A percentile compares a stretch with the other conserved stretches of the same genome.
These are phyloP conservation scores for Fusarium citri DNA, from an alignment of 2,329 filamentous ascomycete genomes.

Conservation along the genomic window DNA sequence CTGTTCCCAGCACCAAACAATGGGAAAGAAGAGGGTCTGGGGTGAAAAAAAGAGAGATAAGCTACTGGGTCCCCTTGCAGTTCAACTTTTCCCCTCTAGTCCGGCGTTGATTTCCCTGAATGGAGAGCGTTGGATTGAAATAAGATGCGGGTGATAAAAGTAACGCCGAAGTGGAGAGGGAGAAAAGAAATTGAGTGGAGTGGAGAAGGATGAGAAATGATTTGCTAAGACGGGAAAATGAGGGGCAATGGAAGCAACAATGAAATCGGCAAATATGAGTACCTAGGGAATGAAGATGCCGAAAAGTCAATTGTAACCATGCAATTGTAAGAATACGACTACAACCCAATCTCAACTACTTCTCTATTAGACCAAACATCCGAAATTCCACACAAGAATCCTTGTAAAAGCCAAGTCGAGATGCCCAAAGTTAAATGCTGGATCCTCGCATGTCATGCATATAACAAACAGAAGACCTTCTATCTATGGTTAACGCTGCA, in stretches of 20 bases:
- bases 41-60: constrained; percentile 8
- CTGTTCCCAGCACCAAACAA: constrained; percentile 28
- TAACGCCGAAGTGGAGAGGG: constrained; percentile 25
- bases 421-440: neutral
- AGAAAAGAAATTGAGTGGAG: neutral
- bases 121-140: constrained; percentile 5
- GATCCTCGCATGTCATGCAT: neutral
- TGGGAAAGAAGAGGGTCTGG: constrained; percentile 23
- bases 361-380: neutral
- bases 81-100: neutral
- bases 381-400: neutral
- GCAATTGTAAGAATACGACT: constrained; percentile 4
- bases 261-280: neutral
- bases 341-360: constrained; percentile 1
- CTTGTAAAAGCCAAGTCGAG: constrained; percentile 30
- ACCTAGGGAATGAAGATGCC: too few relatives aligned
- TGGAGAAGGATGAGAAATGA: constrained; percentile 11
- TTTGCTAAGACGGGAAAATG: constrained; percentile 9
- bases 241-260: neutral
- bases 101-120: constrained; percentile 9
- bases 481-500: constrained; percentile 21
- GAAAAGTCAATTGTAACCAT: neutral
- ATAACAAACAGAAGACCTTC: constrained; percentile 14
- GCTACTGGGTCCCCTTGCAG: constrained; percentile 35
- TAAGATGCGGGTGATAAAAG: constrained; percentile 1